Evolutionary conservation across 768 basidiomycete genomes (phyloP).

Genomic region (Neoboletus magnificus): DNA sequence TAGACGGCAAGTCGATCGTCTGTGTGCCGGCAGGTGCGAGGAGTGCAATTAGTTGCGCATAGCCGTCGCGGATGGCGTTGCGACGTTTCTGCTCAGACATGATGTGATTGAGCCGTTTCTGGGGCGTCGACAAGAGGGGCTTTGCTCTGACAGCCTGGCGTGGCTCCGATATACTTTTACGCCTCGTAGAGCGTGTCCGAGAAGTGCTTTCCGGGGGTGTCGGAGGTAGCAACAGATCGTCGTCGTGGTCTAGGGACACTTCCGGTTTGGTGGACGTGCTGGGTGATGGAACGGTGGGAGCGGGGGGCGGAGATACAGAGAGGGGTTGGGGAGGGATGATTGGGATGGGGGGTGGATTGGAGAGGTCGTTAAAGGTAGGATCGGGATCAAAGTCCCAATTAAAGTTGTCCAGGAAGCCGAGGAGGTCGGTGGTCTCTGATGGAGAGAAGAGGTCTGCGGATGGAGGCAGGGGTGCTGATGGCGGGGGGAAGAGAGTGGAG

Average conservation of each 20-base stretch:
- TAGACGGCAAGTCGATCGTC: constrained; percentile 67
- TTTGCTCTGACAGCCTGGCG: constrained; percentile 44
- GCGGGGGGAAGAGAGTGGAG: constrained; percentile 52
- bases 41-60: constrained; percentile 78
- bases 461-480: constrained; percentile 59
- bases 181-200: constrained; percentile 15
- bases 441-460: constrained; percentile 78
- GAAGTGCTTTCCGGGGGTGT: constrained; percentile 12
- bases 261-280: constrained; percentile 6
- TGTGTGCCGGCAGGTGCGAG: constrained; percentile 77
- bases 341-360: constrained; percentile 5
- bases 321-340: neutral
- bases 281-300: constrained; percentile 1
- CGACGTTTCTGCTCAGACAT: constrained; percentile 92
- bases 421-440: constrained; percentile 72
- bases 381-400: constrained; percentile 59
- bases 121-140: constrained; percentile 73
- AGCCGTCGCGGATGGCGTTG: constrained; percentile 88
- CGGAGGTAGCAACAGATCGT: constrained; percentile 1
- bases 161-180: constrained; percentile 24
- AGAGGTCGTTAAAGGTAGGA: constrained; percentile 17
- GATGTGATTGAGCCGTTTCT: constrained; percentile 90
- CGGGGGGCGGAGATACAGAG: neutral
- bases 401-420: constrained; percentile 82
- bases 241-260: constrained; percentile 5